Percentiles rank a stretch among this genome's conserved stretches.
phyloP scores from a whole-genome alignment of 768 basidiomycete species.

The Gautieria morchelliformis region DNA sequence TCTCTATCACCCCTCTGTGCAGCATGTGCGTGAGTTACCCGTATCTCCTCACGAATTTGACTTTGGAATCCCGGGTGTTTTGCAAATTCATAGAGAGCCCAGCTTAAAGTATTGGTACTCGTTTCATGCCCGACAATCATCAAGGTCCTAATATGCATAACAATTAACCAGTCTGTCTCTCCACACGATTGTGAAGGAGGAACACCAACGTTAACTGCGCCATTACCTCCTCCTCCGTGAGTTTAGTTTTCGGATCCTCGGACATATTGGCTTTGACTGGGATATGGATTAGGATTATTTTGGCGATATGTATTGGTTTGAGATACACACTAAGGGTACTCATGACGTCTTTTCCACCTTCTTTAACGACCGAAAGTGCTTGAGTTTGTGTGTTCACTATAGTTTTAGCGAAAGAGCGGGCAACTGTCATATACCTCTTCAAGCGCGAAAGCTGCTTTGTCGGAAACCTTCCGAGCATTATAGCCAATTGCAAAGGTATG shows the following conservation, averaged over 20 bases:
- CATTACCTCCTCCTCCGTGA: neutral
- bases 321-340: neutral
- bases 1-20: too few species aligned
- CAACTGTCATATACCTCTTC: neutral
- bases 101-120: constrained; percentile 10
- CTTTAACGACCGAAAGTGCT: neutral
- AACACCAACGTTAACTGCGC: neutral
- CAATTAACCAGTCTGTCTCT: neutral
- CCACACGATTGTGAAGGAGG: neutral
- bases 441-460: neutral
- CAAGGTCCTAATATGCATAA: constrained; percentile 12
- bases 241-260: neutral
- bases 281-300: neutral
- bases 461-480: neutral
- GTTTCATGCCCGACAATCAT: constrained; percentile 16
- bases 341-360: constrained; percentile 4
- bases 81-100: constrained; percentile 14
- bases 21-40: too few species aligned
- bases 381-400: neutral
- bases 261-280: neutral
- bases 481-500: neutral
- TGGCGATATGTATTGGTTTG: neutral
- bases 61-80: constrained; percentile 9
- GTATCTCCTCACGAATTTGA: constrained; percentile 12
- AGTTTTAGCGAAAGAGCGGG: neutral